phyloP scores from a whole-genome alignment of 2,329 filamentous ascomycete species.

The Aspergillus fijiensis region DNA sequence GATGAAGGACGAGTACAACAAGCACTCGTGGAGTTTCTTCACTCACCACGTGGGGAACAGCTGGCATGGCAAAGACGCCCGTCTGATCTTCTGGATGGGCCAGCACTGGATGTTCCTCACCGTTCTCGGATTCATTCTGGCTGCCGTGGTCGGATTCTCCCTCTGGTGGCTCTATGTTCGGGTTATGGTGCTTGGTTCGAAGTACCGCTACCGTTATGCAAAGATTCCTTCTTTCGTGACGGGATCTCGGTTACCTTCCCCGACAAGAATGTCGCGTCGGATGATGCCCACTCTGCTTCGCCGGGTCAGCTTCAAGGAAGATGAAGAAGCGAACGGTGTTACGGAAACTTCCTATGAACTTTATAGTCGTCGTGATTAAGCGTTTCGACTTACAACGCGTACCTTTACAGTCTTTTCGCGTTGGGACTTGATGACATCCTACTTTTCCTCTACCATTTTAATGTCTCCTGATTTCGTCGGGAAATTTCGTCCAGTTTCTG shows the following conservation, averaged over 20 bases:
- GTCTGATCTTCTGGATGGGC: constrained; percentile 65
- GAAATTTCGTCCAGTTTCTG: constrained; percentile 8
- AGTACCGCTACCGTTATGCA: constrained; percentile 42
- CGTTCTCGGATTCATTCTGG: constrained; percentile 51
- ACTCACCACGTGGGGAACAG: constrained; percentile 64
- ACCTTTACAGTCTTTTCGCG: constrained; percentile 13
- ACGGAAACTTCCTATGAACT: constrained; percentile 43
- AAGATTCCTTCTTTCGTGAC: constrained; percentile 30
- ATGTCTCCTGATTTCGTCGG: constrained; percentile 12
- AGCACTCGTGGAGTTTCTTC: constrained; percentile 70
- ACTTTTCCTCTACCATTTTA: constrained; percentile 23
- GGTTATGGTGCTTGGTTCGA: constrained; percentile 41
- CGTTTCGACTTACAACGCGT: constrained; percentile 8
- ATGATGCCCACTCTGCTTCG: constrained; percentile 39
- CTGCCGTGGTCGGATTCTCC: constrained; percentile 47
- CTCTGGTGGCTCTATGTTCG: constrained; percentile 55
- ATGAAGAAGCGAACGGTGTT: constrained; percentile 36
- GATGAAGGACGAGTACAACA: constrained; percentile 69
- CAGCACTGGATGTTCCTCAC: constrained; percentile 58
- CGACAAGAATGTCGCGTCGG: constrained; percentile 34
- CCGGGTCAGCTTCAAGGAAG: constrained; percentile 41
- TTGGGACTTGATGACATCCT: constrained; percentile 21
- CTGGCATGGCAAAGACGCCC: constrained; percentile 65
- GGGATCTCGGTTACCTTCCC: constrained; percentile 32
- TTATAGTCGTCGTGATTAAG: constrained; percentile 34